Evolutionary conservation across 163 green algal genomes (phyloP).

Genomic region (Trebouxia gelatinosa): DNA sequence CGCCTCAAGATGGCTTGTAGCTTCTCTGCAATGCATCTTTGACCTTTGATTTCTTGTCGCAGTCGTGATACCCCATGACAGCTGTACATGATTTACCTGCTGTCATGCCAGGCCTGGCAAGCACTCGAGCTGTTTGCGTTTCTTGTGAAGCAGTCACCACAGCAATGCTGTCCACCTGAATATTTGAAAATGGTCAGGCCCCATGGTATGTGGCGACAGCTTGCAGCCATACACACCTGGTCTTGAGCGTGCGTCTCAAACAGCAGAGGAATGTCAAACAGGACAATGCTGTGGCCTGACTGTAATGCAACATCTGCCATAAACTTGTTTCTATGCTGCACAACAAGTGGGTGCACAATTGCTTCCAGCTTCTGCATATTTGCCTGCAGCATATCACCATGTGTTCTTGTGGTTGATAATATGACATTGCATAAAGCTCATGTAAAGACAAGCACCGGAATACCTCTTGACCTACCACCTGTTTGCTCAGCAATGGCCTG

Average conservation of each 20-base stretch:
- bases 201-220: too few species aligned
- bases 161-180: constrained; percentile 61
- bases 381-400: too few species aligned
- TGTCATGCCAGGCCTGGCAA: constrained; percentile 76
- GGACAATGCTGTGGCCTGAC: constrained; percentile 38
- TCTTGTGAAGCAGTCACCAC: constrained; percentile 67
- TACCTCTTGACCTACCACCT: constrained; percentile 60
- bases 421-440: neutral
- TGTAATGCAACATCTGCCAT: constrained; percentile 33
- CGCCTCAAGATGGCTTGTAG: constrained; percentile 38
- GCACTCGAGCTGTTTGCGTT: constrained; percentile 68
- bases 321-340: constrained; percentile 38
- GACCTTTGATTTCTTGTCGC: too few species aligned
- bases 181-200: too few species aligned
- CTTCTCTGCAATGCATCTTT: constrained; percentile 37
- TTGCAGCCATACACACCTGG: constrained; percentile 7
- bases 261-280: constrained; percentile 85
- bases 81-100: constrained; percentile 22
- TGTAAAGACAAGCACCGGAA: neutral
- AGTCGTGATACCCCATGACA: too few species aligned
- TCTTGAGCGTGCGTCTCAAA: constrained; percentile 69
- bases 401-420: too few species aligned
- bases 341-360: constrained; percentile 81
- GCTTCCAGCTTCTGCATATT: constrained; percentile 62
- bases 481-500: constrained; percentile 50